phyloP scores from a whole-genome alignment of 495 filamentous ascomycete species.

The Trichoderma virens region DNA sequence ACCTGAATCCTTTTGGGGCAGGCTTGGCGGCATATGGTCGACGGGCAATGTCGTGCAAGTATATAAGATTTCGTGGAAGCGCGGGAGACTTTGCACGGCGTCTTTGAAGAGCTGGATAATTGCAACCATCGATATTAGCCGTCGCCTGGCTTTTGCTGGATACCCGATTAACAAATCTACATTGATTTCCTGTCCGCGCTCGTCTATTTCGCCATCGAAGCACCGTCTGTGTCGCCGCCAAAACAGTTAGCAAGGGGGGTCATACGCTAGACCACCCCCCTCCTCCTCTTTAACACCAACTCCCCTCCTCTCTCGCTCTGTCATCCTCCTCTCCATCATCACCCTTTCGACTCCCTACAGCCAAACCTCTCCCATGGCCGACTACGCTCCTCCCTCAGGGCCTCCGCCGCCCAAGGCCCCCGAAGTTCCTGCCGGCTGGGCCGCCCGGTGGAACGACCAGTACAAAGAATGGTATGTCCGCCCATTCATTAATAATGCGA shows the following conservation, averaged over 20 bases:
- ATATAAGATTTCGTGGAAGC: too few relatives aligned
- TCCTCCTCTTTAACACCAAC: not conserved
- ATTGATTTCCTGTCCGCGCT: too few relatives aligned
- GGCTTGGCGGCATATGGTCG: too few relatives aligned
- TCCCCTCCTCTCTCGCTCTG: not conserved
- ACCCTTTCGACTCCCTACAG: not conserved
- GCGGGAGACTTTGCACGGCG: too few relatives aligned
- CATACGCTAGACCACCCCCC: not conserved
- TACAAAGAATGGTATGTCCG: slow-evolving; percentile 64
- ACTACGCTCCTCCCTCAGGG: slow-evolving; percentile 62
- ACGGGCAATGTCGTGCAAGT: too few relatives aligned
- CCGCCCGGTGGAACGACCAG: slow-evolving; percentile 64
- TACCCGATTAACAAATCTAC: too few relatives aligned
- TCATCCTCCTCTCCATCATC: not conserved
- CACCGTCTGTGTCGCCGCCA: not conserved
- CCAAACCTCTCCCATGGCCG: slow-evolving; percentile 37
- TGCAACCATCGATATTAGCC: too few relatives aligned
- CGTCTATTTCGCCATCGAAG: not conserved
- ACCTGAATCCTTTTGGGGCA: not conserved
- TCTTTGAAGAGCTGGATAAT: too few relatives aligned
- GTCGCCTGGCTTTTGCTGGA: too few relatives aligned
- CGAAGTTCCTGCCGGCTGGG: slow-evolving; percentile 60
- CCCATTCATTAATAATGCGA: not conserved
- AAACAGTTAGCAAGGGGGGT: not conserved
- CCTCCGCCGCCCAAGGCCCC: slow-evolving; percentile 85